phyloP scores from a whole-genome alignment of 768 basidiomycete species.

The Lentinula detonsa region DNA sequence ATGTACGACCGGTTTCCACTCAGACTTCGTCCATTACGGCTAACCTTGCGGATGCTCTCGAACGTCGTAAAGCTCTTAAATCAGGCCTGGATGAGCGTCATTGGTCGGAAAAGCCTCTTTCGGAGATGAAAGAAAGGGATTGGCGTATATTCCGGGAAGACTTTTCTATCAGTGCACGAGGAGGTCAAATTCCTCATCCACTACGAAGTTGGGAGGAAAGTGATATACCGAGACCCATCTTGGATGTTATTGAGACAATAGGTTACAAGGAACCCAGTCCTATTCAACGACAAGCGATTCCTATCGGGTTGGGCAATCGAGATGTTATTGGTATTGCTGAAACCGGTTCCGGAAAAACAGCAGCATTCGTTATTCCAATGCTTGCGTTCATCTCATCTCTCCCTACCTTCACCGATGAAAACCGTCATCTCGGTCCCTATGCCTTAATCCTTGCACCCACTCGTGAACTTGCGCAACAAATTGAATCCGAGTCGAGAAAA shows the following conservation, averaged over 20 bases:
- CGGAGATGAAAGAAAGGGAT: slow-evolving; percentile 95
- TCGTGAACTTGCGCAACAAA: slow-evolving; percentile 98
- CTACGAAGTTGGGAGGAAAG: slow-evolving; percentile 91
- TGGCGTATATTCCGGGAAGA: slow-evolving; percentile 99
- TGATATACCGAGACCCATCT: slow-evolving; percentile 67
- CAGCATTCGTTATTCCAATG: slow-evolving; percentile 98
- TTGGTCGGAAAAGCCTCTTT: slow-evolving; percentile 92
- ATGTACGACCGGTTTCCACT: slow-evolving; percentile 32
- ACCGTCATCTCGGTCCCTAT: slow-evolving; percentile 89
- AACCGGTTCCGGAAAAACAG: slow-evolving; percentile 98
- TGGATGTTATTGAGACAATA: slow-evolving; percentile 82
- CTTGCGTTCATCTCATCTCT: slow-evolving; percentile 86
- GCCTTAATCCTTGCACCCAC: slow-evolving; percentile 92
- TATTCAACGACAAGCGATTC: slow-evolving; percentile 97
- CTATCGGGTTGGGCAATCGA: slow-evolving; percentile 94
- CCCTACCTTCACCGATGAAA: slow-evolving; percentile 86
- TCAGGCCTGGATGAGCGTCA: slow-evolving; percentile 88
- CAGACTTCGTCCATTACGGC: slow-evolving; percentile 24
- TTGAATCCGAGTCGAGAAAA: slow-evolving; percentile 87
- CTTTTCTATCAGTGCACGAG: slow-evolving; percentile 91
- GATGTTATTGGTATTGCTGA: slow-evolving; percentile 99
- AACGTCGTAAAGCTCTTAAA: slow-evolving; percentile 76
- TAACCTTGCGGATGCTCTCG: slow-evolving; percentile 76
- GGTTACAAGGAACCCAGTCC: slow-evolving; percentile 97
- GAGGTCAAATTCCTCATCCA: slow-evolving; percentile 91